These are phyloP conservation scores for Ricinus communis DNA, from an alignment of 345 rosid species.

Conservation along the genomic window DNA sequence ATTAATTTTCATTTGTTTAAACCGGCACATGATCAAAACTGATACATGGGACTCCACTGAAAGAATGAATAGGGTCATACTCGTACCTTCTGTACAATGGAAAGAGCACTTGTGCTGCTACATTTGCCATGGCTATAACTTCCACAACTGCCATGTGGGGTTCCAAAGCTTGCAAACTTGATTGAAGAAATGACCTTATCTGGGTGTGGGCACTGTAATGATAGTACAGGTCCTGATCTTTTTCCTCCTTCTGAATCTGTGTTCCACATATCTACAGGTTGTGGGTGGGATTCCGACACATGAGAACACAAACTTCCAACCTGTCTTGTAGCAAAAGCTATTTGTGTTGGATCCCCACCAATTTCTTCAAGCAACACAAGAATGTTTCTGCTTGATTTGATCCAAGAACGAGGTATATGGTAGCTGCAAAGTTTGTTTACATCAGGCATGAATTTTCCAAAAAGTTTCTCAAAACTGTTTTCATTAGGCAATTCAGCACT, in stretches of 20 bases:
- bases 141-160: slow-evolving; percentile 77
- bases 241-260: slow-evolving; percentile 43
- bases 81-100: slow-evolving; percentile 60
- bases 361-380: slow-evolving; percentile 83
- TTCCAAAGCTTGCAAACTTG: slow-evolving; percentile 84
- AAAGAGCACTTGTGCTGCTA: slow-evolving; percentile 52
- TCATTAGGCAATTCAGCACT: slow-evolving; percentile 27
- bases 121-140: slow-evolving; percentile 67
- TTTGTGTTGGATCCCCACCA: slow-evolving; percentile 84
- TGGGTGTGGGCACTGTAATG: slow-evolving; percentile 57
- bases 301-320: slow-evolving; percentile 53
- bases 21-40: neutral
- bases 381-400: slow-evolving; percentile 62
- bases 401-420: slow-evolving; percentile 92
- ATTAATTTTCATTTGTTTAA: slow-evolving; percentile 5
- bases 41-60: neutral
- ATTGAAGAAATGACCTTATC: slow-evolving; percentile 71
- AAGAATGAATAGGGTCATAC: slow-evolving; percentile 25
- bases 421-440: slow-evolving; percentile 46
- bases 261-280: slow-evolving; percentile 72
- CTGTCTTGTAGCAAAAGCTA: slow-evolving; percentile 57
- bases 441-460: slow-evolving; percentile 17
- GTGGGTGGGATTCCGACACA: slow-evolving; percentile 73
- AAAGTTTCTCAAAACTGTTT: neutral
- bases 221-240: slow-evolving; percentile 43